Percentiles rank a stretch among this genome's conserved stretches.
phyloP scores from a whole-genome alignment of 108 stramenopile species.

The Skeletonema menzelii region DNA sequence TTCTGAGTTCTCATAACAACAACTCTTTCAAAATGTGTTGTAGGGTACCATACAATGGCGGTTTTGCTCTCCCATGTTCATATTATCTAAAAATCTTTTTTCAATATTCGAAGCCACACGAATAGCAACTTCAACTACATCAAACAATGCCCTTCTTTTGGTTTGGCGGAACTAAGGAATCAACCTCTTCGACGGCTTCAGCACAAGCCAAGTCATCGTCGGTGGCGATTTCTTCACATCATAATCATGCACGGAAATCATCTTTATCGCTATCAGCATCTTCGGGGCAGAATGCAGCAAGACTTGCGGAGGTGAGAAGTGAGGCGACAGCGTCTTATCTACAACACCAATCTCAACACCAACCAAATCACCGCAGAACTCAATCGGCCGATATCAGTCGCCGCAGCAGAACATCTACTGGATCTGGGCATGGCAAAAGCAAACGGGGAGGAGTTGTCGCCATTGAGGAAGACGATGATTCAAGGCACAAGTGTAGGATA shows the following conservation, averaged over 20 bases:
- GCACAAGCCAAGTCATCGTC: neutral
- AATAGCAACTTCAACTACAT: neutral
- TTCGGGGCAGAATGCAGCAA: neutral
- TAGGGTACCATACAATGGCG: too few species aligned
- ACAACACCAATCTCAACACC: neutral
- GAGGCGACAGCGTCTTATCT: neutral
- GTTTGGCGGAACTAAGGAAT: neutral
- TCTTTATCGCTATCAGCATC: conserved; percentile 4
- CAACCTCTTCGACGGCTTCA: neutral
- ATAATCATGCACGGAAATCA: neutral
- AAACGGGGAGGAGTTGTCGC: neutral
- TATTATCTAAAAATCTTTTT: too few species aligned
- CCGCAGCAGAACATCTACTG: neutral
- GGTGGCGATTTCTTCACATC: neutral
- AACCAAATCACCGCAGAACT: neutral
- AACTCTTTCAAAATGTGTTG: too few species aligned
- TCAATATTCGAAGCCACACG: neutral
- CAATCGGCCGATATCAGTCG: conserved; percentile 1
- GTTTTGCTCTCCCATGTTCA: too few species aligned
- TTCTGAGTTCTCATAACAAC: too few species aligned
- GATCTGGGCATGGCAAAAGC: neutral
- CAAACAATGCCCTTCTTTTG: neutral
- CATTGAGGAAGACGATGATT: neutral
- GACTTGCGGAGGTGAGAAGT: neutral
- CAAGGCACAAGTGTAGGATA: neutral